Conservation (phyloP, 192 early-diverging fungal species). For the Bifiguratus adelaidae region DNA sequence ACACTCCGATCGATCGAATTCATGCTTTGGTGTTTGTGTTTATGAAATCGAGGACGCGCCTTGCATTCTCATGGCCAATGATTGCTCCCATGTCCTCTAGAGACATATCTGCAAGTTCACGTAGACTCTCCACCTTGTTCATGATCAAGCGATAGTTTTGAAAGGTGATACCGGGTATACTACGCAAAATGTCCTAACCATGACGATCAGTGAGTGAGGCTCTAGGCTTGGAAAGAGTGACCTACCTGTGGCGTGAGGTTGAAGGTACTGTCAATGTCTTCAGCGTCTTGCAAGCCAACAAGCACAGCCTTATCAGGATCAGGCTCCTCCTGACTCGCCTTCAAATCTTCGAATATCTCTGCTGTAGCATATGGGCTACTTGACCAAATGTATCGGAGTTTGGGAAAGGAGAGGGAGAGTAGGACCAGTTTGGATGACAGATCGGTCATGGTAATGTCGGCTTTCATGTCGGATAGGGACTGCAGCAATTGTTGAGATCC, state of each 20-base stretch:
- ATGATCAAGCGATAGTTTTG: slow-evolving; percentile 74
- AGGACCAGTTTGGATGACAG: slow-evolving; percentile 67
- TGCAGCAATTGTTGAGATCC: slow-evolving; percentile 5
- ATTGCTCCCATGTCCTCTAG: slow-evolving; percentile 30
- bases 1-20: too few species aligned
- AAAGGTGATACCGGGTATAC: slow-evolving; percentile 76
- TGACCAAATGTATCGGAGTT: slow-evolving; percentile 80
- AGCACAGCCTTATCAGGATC: slow-evolving; percentile 51
- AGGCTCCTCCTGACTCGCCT: slow-evolving; percentile 69
- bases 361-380: slow-evolving; percentile 76
- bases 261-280: slow-evolving; percentile 53
- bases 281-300: slow-evolving; percentile 54
- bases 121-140: slow-evolving; percentile 46
- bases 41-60: too few species aligned
- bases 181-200: slow-evolving; percentile 57
- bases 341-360: slow-evolving; percentile 84
- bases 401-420: slow-evolving; percentile 74
- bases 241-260: slow-evolving; percentile 55
- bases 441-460: slow-evolving; percentile 46
- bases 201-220: too few species aligned
- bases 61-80: slow-evolving; percentile 57
- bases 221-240: too few species aligned
- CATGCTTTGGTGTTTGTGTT: background rate
- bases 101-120: slow-evolving; percentile 44
- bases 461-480: slow-evolving; percentile 28